Evolutionary conservation across 208 protist species (phyloP).

Genomic region (Wallacemonas collosoma): DNA sequence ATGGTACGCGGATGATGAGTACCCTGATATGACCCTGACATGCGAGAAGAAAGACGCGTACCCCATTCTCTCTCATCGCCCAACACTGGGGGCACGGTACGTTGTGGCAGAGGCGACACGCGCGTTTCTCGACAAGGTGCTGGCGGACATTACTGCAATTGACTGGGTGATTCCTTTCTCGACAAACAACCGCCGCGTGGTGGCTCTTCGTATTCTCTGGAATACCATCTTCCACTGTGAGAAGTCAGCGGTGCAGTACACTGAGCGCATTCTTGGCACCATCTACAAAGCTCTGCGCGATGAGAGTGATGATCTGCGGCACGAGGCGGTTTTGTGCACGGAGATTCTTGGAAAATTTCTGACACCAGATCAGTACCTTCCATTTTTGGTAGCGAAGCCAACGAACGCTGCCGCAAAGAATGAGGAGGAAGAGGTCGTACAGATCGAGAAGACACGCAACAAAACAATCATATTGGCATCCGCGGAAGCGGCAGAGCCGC

Average conservation of each 20-base stretch:
- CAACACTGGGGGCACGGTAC: conserved; percentile 75
- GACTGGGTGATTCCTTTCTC: conserved; percentile 91
- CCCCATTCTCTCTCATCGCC: conserved; percentile 53
- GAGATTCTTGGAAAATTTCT: conserved; percentile 86
- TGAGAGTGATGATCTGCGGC: conserved; percentile 66
- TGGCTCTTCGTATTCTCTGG: conserved; percentile 82
- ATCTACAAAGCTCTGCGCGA: conserved; percentile 87
- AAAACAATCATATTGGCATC: conserved; percentile 73
- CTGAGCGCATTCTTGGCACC: conserved; percentile 76
- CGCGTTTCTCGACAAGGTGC: conserved; percentile 61
- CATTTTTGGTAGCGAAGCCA: conserved; percentile 73
- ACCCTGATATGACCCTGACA: conserved; percentile 65
- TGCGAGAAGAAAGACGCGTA: conserved; percentile 19
- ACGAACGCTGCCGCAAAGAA: conserved; percentile 8
- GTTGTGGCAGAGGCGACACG: conserved; percentile 77
- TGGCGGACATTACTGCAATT: conserved; percentile 75
- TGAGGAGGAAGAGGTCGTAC: conserved; percentile 34
- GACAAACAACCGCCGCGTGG: conserved; percentile 79
- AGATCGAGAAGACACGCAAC: conserved; percentile 47
- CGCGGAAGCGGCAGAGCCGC: conserved; percentile 18
- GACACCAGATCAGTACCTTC: conserved; percentile 89
- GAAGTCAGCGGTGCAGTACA: conserved; percentile 81
- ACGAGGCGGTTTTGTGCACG: conserved; percentile 74
- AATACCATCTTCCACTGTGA: conserved; percentile 79
- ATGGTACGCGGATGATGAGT: conserved; percentile 92